phyloP scores from a whole-genome alignment of 495 filamentous ascomycete species.

The Penicillium goetzii region DNA sequence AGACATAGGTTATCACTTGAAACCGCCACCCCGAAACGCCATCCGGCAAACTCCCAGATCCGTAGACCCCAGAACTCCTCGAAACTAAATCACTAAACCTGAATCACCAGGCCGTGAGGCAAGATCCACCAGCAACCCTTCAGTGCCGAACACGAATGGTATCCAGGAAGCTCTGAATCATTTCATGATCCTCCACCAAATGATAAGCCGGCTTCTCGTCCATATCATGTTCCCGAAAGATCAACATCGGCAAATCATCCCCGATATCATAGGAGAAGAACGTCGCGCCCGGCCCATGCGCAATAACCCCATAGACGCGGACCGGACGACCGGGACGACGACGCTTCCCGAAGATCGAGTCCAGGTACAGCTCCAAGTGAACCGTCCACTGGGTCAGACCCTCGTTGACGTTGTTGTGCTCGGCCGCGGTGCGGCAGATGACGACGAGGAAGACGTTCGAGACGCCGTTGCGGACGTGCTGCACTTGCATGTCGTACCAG shows the following conservation, averaged over 20 bases:
- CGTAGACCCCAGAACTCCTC: background rate
- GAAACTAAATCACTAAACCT: background rate
- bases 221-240: background rate
- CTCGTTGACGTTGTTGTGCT: background rate
- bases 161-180: background rate
- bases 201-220: background rate
- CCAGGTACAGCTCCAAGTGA: conserved; percentile 2
- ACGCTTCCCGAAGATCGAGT: background rate
- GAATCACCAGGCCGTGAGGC: background rate
- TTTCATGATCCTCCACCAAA: conserved; percentile 1
- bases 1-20: background rate
- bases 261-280: conserved; percentile 4
- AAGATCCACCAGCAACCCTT: background rate
- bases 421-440: conserved; percentile 4
- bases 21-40: background rate
- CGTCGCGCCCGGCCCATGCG: background rate
- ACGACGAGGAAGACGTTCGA: background rate
- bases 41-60: background rate
- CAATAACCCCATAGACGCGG: conserved; percentile 1
- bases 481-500: conserved; percentile 7
- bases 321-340: background rate
- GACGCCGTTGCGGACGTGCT: background rate
- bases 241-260: background rate
- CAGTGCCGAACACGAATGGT: background rate
- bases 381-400: background rate